A percentile compares a stretch with the other conserved stretches of the same genome.
Conservation (phyloP, 2,329 filamentous ascomycete genomes). For the Pleomassaria siparia region DNA sequence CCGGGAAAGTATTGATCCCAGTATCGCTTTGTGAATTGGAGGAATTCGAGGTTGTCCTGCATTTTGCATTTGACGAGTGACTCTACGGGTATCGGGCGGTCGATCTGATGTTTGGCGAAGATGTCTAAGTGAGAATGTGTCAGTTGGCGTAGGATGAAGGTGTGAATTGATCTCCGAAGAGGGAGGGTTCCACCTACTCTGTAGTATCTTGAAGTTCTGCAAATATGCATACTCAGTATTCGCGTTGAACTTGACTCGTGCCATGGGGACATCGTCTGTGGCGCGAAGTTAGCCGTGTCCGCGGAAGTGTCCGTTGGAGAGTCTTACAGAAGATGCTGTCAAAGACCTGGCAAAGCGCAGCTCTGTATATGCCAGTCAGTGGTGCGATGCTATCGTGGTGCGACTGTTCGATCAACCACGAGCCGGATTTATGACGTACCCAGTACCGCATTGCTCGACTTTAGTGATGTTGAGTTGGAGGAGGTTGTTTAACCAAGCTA, state of each 20-base stretch:
- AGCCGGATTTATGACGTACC: slow-evolving; percentile 60
- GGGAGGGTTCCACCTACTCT: slow-evolving; percentile 65
- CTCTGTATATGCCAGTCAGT: slow-evolving; percentile 55
- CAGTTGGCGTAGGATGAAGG: slow-evolving; percentile 10
- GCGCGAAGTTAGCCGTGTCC: slow-evolving; percentile 1
- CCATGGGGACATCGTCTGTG: slow-evolving; percentile 85
- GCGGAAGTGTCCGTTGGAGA: not conserved
- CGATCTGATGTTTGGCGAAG: slow-evolving; percentile 83
- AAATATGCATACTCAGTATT: slow-evolving; percentile 97
- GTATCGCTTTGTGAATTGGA: slow-evolving; percentile 95
- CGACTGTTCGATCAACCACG: slow-evolving; percentile 7
- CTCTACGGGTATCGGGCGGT: slow-evolving; percentile 87
- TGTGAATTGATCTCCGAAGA: not conserved
- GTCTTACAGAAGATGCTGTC: slow-evolving; percentile 87
- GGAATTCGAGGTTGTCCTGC: slow-evolving; percentile 99
- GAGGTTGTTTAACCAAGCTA: slow-evolving; percentile 96
- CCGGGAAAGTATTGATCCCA: slow-evolving; percentile 99
- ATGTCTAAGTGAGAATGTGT: slow-evolving; percentile 58
- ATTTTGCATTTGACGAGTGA: slow-evolving; percentile 96
- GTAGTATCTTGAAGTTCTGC: slow-evolving; percentile 96
- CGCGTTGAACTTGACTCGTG: slow-evolving; percentile 96
- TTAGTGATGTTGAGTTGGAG: slow-evolving; percentile 97
- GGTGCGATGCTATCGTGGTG: too few species aligned
- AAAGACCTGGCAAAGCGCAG: slow-evolving; percentile 94
- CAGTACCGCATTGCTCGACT: slow-evolving; percentile 98